Percentiles rank a stretch among this genome's conserved stretches.
These are phyloP conservation scores for Zymoseptoria crescenta DNA, from an alignment of 2,329 filamentous ascomycete species.

Conservation along the genomic window DNA sequence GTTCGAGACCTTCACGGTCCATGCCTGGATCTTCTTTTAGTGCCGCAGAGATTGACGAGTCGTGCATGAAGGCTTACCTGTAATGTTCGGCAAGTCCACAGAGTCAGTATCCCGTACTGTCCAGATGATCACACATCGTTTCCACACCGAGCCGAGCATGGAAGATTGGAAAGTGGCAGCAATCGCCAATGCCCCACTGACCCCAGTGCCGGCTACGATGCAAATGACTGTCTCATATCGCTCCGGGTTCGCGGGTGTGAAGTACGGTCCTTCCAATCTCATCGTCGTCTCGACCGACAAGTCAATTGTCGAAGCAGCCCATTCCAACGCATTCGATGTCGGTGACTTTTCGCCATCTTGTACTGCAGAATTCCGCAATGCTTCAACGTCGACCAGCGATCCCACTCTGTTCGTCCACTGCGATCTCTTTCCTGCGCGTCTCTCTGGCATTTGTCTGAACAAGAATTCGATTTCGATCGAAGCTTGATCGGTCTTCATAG, in stretches of 20 bases:
- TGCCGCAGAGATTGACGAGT: background rate
- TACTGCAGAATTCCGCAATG: background rate
- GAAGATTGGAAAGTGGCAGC: conserved; percentile 6
- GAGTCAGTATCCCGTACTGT: conserved; percentile 8
- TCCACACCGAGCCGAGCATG: conserved; percentile 1
- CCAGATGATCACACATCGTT: conserved; percentile 11
- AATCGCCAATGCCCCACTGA: conserved; percentile 13
- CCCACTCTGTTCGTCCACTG: background rate
- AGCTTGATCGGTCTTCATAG: background rate
- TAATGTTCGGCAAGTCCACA: conserved; percentile 5
- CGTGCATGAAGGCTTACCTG: background rate
- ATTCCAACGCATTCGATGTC: background rate
- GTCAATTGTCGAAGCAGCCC: background rate
- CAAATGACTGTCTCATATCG: conserved; percentile 10
- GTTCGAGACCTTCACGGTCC: conserved; percentile 6
- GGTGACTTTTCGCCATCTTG: background rate
- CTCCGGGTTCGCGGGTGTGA: conserved; percentile 8
- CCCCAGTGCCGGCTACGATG: conserved; percentile 12
- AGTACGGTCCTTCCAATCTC: conserved; percentile 13
- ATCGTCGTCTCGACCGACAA: background rate
- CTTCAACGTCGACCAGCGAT: background rate
- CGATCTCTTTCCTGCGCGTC: background rate
- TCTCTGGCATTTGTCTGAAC: background rate
- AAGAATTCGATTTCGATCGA: background rate
- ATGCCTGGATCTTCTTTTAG: conserved; percentile 2